A percentile compares a stretch with the other conserved stretches of the same genome.
Conservation (phyloP, 768 basidiomycete genomes). For the Rhodosporidiobolus odoratus region DNA sequence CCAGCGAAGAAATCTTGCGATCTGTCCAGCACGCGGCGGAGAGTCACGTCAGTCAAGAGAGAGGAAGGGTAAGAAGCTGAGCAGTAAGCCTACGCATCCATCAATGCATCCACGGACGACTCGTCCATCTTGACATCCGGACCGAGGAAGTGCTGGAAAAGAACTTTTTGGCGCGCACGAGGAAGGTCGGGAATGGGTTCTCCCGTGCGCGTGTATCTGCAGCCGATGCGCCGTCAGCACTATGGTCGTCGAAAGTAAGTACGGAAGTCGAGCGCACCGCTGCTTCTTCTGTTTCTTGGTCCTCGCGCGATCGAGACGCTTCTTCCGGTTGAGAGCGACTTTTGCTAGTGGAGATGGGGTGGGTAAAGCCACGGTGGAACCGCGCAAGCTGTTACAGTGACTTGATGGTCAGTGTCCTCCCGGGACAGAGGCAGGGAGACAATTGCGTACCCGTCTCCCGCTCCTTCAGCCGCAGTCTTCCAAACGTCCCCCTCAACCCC, state of each 20-base stretch:
- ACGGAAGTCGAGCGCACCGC: too few relatives aligned
- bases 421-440: not conserved
- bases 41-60: not conserved
- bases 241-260: not conserved
- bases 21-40: not conserved
- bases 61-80: not conserved
- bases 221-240: not conserved
- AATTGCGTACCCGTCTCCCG: not conserved
- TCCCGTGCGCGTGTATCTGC: slow-evolving; percentile 18
- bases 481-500: not conserved
- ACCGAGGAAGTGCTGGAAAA: slow-evolving; percentile 20
- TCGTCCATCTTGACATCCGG: slow-evolving; percentile 11
- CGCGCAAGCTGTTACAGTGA: not conserved
- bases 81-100: slow-evolving; percentile 10
- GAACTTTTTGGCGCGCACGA: not conserved
- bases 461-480: not conserved
- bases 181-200: slow-evolving; percentile 10
- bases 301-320: not conserved
- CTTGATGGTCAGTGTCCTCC: too few relatives aligned
- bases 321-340: slow-evolving; percentile 6
- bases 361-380: not conserved
- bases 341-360: not conserved
- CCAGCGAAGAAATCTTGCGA: slow-evolving; percentile 18
- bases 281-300: slow-evolving; percentile 4
- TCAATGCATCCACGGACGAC: not conserved